A percentile compares a stretch with the other conserved stretches of the same genome.
phyloP scores from a whole-genome alignment of 192 early-diverging fungal species.

The Umbelopsis sp. region DNA sequence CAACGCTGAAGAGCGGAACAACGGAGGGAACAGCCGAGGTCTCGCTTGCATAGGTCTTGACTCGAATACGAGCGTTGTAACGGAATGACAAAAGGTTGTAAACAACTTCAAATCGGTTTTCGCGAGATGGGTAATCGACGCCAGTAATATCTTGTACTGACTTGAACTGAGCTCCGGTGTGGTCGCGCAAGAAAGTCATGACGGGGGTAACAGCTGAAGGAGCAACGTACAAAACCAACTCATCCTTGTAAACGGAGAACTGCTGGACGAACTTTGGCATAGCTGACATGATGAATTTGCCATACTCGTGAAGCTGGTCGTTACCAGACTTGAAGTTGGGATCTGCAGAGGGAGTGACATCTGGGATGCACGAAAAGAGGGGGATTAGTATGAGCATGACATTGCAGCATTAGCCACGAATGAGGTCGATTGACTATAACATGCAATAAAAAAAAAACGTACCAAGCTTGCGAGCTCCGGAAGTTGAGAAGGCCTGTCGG shows the following conservation, averaged over 20 bases:
- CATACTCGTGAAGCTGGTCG: constrained; percentile 77
- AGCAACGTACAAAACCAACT: constrained; percentile 93
- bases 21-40: constrained; percentile 88
- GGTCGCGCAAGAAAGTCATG: constrained; percentile 90
- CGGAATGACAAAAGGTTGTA: constrained; percentile 88
- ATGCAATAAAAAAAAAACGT: neutral
- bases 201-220: constrained; percentile 79
- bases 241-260: constrained; percentile 97
- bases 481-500: constrained; percentile 11
- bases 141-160: constrained; percentile 88
- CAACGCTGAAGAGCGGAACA: constrained; percentile 75
- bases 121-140: constrained; percentile 88
- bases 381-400: neutral
- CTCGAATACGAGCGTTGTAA: constrained; percentile 92
- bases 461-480: constrained; percentile 2
- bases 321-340: constrained; percentile 42
- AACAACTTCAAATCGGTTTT: constrained; percentile 96
- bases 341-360: constrained; percentile 30
- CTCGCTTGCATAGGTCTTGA: constrained; percentile 97
- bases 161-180: constrained; percentile 92
- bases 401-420: neutral
- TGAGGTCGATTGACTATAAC: no score
- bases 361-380: neutral
- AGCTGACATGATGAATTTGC: constrained; percentile 80
- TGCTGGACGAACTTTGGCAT: constrained; percentile 97